Evolutionary conservation across 2,329 filamentous ascomycete genomes (phyloP), one percentile per base, ranked within the genome.

Genomic region (Shiraia bambusicola): DNA sequence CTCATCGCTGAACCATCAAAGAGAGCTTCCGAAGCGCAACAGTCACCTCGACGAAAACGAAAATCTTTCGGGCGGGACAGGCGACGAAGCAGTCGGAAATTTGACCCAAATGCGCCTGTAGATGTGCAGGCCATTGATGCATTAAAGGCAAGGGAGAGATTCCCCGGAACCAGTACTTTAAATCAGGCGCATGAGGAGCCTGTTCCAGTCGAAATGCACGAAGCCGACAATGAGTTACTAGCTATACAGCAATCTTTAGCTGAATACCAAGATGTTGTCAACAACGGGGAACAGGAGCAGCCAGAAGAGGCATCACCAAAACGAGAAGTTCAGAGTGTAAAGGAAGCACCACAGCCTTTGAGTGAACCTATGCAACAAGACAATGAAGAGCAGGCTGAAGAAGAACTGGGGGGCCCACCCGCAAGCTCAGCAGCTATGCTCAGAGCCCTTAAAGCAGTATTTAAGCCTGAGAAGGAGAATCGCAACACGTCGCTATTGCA

Each of bases 401-500:
- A 50, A 4, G 42, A 39, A 22, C 45, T 49, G 14, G 29, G 26
- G 27, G 40, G 42, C n/a, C 58, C 57, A 5, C 61, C 60, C 10
- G 47, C 38, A 14, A 58, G 51, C 8, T 50, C 57, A 22, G 45
- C 50, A n/a, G 59, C 51, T 2, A 28, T 57, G 6, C 36, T 63
- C 2, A 56, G 45, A 25, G 37, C 52, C 2, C 17, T 61, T 2
- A 62, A 59, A 30, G 39, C 46, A 8, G 34, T 43, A 3, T 45
- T 40, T 14, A 58, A 52, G 16, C 37, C 47, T 10, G 54, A 61
- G 25, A 66, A 70, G 41, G 67, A 69, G 40, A 70, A 72, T 29
- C 60, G 52, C 8, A 52, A 50, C 17, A 38, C 40, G 28, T 57
- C 60, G 5, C 65, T 74, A 28, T 66, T 73, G 25, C 71, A 73